Percentiles rank a stretch among this genome's conserved stretches.
Evolutionary conservation across 2,329 filamentous ascomycete genomes (phyloP).

Genomic region (Phyllosticta ampelicida): DNA sequence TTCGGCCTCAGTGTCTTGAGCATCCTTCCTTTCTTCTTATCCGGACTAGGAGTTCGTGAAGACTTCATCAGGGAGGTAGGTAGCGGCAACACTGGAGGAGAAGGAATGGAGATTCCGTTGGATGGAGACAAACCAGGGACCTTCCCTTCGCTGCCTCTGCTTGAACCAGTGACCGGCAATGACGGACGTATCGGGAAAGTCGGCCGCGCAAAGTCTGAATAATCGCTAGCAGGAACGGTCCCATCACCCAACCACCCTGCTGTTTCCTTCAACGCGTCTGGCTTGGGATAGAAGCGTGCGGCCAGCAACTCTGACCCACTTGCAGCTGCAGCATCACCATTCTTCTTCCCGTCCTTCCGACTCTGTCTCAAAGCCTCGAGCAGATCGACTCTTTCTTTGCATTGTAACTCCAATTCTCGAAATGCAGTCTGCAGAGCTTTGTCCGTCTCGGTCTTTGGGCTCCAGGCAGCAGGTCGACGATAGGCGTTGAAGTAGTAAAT

Average conservation of each 20-base stretch:
- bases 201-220: constrained; percentile 70
- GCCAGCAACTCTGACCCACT: background rate
- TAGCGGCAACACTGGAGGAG: background rate
- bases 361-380: constrained; percentile 68
- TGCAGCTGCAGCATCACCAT: constrained; percentile 14
- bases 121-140: background rate
- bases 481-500: constrained; percentile 80
- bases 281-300: background rate
- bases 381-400: constrained; percentile 84
- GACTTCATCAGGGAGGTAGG: constrained; percentile 27
- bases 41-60: constrained; percentile 50
- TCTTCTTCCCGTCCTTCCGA: constrained; percentile 41
- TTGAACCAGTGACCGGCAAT: constrained; percentile 29
- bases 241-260: constrained; percentile 64
- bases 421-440: constrained; percentile 72
- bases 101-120: background rate
- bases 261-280: background rate
- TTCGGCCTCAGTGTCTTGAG: constrained; percentile 42
- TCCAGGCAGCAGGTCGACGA: constrained; percentile 57
- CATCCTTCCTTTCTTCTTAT: constrained; percentile 46
- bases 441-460: constrained; percentile 71
- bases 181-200: constrained; percentile 48
- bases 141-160: constrained; percentile 30
- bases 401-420: constrained; percentile 75
- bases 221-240: constrained; percentile 70